Percentiles rank a stretch among this genome's conserved stretches.
Evolutionary conservation across 2,329 filamentous ascomycete genomes (phyloP).

Genomic region (Trichoderma hamatum): DNA sequence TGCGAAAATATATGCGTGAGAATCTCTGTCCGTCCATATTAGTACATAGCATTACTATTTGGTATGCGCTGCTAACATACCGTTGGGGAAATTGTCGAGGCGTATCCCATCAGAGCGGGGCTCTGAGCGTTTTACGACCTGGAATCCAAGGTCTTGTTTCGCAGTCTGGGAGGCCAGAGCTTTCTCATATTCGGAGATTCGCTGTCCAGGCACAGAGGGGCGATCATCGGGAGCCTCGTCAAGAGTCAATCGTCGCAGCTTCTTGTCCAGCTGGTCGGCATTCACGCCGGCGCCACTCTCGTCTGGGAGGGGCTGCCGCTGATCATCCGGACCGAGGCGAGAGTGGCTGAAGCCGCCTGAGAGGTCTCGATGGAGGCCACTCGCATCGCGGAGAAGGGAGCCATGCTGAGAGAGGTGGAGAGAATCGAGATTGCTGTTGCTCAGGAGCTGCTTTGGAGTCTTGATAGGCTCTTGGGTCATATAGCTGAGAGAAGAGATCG

Average conservation of each 20-base stretch:
- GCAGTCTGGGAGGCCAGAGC: slow-evolving; percentile 53
- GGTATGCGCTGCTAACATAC: slow-evolving; percentile 52
- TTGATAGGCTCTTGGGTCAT: slow-evolving; percentile 64
- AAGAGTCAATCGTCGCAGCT: slow-evolving; percentile 57
- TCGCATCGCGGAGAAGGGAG: slow-evolving; percentile 50
- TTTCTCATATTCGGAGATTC: slow-evolving; percentile 64
- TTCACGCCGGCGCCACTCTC: slow-evolving; percentile 38
- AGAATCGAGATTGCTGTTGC: slow-evolving; percentile 41
- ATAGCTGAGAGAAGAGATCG: slow-evolving; percentile 54
- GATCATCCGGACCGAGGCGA: slow-evolving; percentile 30
- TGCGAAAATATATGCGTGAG: slow-evolving; percentile 90
- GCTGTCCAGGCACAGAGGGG: slow-evolving; percentile 50
- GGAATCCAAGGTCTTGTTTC: slow-evolving; percentile 57
- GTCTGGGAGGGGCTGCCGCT: slow-evolving; percentile 6
- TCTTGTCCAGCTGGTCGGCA: slow-evolving; percentile 51
- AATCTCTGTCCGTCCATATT: slow-evolving; percentile 65
- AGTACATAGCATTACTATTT: slow-evolving; percentile 10
- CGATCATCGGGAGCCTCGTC: slow-evolving; percentile 36
- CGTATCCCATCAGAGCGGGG: slow-evolving; percentile 46
- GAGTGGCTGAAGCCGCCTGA: slow-evolving; percentile 42
- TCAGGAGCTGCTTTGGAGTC: slow-evolving; percentile 48
- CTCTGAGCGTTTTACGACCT: slow-evolving; percentile 54
- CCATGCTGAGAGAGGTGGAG: slow-evolving; percentile 58
- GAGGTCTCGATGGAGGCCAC: slow-evolving; percentile 41
- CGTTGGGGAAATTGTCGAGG: slow-evolving; percentile 74